A percentile compares a stretch with the other conserved stretches of the same genome.
phyloP scores from a whole-genome alignment of 805 yeast genomes.

The Barnettozyma sucrosica region DNA sequence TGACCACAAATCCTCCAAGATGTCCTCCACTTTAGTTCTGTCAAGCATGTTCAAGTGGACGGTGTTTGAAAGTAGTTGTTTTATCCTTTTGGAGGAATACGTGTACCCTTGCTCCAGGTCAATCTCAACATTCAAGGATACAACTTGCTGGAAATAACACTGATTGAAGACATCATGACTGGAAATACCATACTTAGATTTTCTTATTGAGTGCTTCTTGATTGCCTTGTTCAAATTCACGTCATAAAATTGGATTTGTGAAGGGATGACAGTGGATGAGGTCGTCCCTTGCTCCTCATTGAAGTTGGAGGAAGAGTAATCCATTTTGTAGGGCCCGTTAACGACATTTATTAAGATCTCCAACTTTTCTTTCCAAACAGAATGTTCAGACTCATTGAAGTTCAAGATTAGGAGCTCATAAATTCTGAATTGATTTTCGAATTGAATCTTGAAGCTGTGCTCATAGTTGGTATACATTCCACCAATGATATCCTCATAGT shows the following conservation, averaged over 20 bases:
- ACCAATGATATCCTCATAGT: conserved; percentile 26
- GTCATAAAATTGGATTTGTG: conserved; percentile 17
- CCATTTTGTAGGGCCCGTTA: conserved; percentile 30
- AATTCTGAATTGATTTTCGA: conserved; percentile 37
- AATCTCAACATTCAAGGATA: conserved; percentile 19
- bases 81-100: conserved; percentile 5
- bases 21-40: conserved; percentile 24
- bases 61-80: background rate
- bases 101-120: conserved; percentile 6
- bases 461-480: conserved; percentile 30
- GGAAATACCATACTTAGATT: conserved; percentile 2
- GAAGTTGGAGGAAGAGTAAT: conserved; percentile 23
- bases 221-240: conserved; percentile 18
- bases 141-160: conserved; percentile 24
- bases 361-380: conserved; percentile 37
- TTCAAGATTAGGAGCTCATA: conserved; percentile 41
- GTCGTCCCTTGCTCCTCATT: conserved; percentile 21
- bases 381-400: conserved; percentile 29
- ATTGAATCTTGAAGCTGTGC: conserved; percentile 37
- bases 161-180: conserved; percentile 9
- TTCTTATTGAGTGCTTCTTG: background rate
- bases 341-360: conserved; percentile 26
- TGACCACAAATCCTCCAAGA: conserved; percentile 30
- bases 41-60: conserved; percentile 17
- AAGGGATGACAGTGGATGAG: conserved; percentile 21